These are phyloP conservation scores for Tylopilus sp. DNA, from an alignment of 768 basidiomycete genomes.

Conservation along the genomic window DNA sequence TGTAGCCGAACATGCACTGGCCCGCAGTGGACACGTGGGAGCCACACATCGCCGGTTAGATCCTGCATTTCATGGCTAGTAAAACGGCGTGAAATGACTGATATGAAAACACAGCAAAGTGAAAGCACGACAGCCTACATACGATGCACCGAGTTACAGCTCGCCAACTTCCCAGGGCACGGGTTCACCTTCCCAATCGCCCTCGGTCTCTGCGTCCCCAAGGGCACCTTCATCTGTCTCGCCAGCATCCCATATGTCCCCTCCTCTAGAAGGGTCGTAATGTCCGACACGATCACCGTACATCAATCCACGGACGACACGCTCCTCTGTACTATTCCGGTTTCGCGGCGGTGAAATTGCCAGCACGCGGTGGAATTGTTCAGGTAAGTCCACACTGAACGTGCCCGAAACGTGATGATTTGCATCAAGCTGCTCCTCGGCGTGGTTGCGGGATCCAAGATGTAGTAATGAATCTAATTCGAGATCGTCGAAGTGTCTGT, in stretches of 20 bases:
- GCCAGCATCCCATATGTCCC: conserved; percentile 74
- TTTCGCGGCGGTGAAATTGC: conserved; percentile 51
- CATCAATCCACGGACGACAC: conserved; percentile 56
- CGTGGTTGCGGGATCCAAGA: conserved; percentile 22
- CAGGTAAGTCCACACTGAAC: conserved; percentile 60
- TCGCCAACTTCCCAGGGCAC: conserved; percentile 81
- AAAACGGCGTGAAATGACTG: conserved; percentile 25
- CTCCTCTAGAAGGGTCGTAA: conserved; percentile 64
- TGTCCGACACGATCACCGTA: conserved; percentile 52
- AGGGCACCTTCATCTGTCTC: conserved; percentile 46
- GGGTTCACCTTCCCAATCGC: conserved; percentile 75
- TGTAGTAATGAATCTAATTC: conserved; percentile 31
- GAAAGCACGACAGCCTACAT: conserved; percentile 28
- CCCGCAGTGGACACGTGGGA: conserved; percentile 22
- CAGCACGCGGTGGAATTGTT: conserved; percentile 61
- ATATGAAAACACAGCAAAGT: conserved; percentile 34
- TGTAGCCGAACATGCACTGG: not conserved
- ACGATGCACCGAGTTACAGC: conserved; percentile 41
- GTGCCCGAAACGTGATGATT: conserved; percentile 35
- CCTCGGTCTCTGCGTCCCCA: conserved; percentile 51
- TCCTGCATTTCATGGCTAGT: conserved; percentile 22
- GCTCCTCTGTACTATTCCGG: conserved; percentile 44
- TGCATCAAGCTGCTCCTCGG: conserved; percentile 16
- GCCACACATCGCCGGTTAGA: conserved; percentile 19
- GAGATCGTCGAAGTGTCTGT: conserved; percentile 15